Base-by-base conservation (phyloP, 371 early-diverging fungal species). In the Actinomucor elegans region DNA sequence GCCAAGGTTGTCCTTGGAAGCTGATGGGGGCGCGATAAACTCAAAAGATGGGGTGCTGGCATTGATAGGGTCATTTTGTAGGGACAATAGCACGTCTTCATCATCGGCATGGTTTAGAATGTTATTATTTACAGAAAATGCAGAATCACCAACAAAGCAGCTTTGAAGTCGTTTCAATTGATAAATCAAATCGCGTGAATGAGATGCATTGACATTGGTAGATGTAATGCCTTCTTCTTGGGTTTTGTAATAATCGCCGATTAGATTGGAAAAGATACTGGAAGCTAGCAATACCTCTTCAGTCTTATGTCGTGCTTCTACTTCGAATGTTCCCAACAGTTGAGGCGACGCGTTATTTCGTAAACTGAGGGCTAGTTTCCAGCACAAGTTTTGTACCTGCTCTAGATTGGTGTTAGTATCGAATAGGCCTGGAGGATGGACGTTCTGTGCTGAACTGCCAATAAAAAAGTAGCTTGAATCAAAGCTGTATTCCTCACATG, bases 341-440 rank as follows among this genome's bases (percentile, higher is more conserved):
- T 40, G 24, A 3, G 73, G 54, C 0, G 60, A 59, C 2, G 73
- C 69, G 44, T 60, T 51, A 1, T 62, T 45, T 6, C 48, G 52
- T 21, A 66, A 37, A 32, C 44, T 45, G 4, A 71, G 42, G 14
- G 51, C 57, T 21, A 75, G 40, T 50, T 75, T 75, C 75, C 75
- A 75, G 15, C 69, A 66, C 7, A 75, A 24, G 31, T 71, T 75
- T 21, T 62, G 65, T 5, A 64, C 63, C 32, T 64, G 67, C 33
- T 71, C 71, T 8, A 71, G 40, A 21, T 60, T 59, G 1, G 62
- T 38, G 35, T 66, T 67, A 21, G 52, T 41, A 18, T 67, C 59
- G 20, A 71, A 54, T 14, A 71, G 28, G 7, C 66, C 69, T 1
- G 57, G 57, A n/a, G 67, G 75, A 10, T 48, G 55, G 5, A 55